These are phyloP conservation scores for Phytophthora cryptogea DNA, from an alignment of 352 stramenopile genomes.

Conservation along the genomic window DNA sequence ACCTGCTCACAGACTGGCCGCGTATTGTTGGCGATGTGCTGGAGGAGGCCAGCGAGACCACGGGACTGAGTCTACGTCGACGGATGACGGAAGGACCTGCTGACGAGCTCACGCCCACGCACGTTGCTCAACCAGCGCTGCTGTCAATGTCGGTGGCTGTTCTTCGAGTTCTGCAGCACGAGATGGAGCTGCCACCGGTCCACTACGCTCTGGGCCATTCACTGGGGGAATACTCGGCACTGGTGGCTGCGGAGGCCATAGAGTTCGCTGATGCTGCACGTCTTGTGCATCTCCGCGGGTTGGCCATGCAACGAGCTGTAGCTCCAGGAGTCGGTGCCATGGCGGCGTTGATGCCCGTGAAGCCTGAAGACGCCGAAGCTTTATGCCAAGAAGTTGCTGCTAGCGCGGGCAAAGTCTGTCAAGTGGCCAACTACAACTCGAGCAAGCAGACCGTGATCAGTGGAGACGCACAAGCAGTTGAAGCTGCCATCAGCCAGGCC, in stretches of 20 bases:
- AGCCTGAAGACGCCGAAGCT: constrained; percentile 48
- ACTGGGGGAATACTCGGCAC: constrained; percentile 86
- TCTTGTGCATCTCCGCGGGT: constrained; percentile 73
- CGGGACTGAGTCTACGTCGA: constrained; percentile 53
- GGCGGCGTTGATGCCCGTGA: constrained; percentile 78
- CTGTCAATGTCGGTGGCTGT: constrained; percentile 79
- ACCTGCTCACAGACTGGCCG: constrained; percentile 76
- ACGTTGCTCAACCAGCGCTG: constrained; percentile 79
- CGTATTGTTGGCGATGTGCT: constrained; percentile 55
- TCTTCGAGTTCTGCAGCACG: constrained; percentile 72
- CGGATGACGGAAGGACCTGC: constrained; percentile 67
- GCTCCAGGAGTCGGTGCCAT: constrained; percentile 62
- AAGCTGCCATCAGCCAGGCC: constrained; percentile 53
- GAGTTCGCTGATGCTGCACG: constrained; percentile 65
- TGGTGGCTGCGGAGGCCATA: constrained; percentile 71
- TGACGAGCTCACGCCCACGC: constrained; percentile 69
- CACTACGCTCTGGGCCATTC: constrained; percentile 77
- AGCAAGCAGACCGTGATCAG: constrained; percentile 89
- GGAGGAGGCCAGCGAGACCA: constrained; percentile 81
- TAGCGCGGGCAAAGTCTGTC: constrained; percentile 50
- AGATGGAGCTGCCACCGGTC: constrained; percentile 48
- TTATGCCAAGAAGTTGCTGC: constrained; percentile 52
- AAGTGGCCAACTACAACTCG: constrained; percentile 91
- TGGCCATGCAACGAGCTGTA: constrained; percentile 74
- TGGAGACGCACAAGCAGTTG: constrained; percentile 53